Evolutionary conservation across 2,329 filamentous ascomycete genomes (phyloP).

Genomic region (Fusarium solani-melongenae): DNA sequence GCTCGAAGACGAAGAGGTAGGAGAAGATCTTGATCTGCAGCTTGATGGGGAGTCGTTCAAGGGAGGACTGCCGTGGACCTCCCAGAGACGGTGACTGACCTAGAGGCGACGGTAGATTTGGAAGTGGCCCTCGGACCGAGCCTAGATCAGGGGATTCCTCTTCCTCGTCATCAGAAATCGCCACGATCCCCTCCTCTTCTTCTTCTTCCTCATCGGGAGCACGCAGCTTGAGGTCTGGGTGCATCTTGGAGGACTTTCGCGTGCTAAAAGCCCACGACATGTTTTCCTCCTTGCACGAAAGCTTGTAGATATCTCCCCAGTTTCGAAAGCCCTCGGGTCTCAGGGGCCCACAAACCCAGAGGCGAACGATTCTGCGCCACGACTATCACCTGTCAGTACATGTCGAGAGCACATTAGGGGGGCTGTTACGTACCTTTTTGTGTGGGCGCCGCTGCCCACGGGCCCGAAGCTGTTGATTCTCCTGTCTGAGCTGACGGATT

Average conservation of each 20-base stretch:
- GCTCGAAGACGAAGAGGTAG: constrained; percentile 49
- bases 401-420: background rate
- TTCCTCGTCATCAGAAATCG: background rate
- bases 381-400: constrained; percentile 7
- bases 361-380: background rate
- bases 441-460: background rate
- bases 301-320: constrained; percentile 23
- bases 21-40: constrained; percentile 52
- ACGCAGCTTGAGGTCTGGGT: constrained; percentile 26
- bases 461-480: background rate
- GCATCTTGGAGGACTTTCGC: background rate
- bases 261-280: constrained; percentile 15
- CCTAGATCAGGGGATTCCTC: background rate
- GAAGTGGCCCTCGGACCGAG: background rate
- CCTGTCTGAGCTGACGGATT: background rate
- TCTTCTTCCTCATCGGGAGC: constrained; percentile 9
- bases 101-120: background rate
- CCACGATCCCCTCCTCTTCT: background rate
- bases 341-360: background rate
- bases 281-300: constrained; percentile 37
- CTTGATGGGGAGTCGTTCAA: constrained; percentile 47
- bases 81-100: background rate
- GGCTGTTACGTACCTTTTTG: background rate
- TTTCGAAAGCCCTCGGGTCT: rapidly evolving
- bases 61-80: constrained; percentile 36